phyloP scores from a whole-genome alignment of 176 grass and related monocot species.

The Phyllostachys edulis region DNA sequence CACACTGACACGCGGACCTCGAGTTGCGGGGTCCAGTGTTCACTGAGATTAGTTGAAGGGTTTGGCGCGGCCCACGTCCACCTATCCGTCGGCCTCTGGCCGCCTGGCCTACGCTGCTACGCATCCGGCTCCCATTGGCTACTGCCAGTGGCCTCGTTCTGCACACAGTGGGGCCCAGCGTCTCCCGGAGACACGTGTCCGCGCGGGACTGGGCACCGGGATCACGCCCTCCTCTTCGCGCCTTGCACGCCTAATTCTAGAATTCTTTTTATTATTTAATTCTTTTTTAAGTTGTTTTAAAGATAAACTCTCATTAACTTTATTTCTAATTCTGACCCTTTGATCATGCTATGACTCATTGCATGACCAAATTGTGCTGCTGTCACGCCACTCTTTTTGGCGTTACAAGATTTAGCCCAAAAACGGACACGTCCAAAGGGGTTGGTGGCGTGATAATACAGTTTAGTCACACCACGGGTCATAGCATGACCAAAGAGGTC shows the following conservation, averaged over 20 bases:
- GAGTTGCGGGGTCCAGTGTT: rapidly evolving
- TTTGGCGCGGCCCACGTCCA: background rate
- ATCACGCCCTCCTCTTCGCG: background rate
- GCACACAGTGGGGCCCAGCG: background rate
- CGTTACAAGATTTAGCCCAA: no score
- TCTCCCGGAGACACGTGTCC: background rate
- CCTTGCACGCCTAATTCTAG: constrained; percentile 2
- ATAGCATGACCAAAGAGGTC: no score
- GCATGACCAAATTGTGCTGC: no score
- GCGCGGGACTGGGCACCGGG: background rate
- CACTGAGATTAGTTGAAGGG: background rate
- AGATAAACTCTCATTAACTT: no score
- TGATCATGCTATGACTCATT: no score
- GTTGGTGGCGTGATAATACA: no score
- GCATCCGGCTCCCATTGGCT: constrained; percentile 1
- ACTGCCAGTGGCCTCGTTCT: background rate
- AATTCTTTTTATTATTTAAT: no score
- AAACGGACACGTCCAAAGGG: no score
- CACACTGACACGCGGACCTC: background rate
- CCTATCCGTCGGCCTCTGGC: background rate
- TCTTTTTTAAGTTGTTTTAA: no score
- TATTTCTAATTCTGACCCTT: no score
- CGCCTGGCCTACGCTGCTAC: background rate
- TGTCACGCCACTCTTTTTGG: no score
- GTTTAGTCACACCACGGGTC: no score